A percentile compares a stretch with the other conserved stretches of the same genome.
These are phyloP conservation scores for Novymonas esmeraldas DNA, from an alignment of 208 protist species.

Conservation along the genomic window DNA sequence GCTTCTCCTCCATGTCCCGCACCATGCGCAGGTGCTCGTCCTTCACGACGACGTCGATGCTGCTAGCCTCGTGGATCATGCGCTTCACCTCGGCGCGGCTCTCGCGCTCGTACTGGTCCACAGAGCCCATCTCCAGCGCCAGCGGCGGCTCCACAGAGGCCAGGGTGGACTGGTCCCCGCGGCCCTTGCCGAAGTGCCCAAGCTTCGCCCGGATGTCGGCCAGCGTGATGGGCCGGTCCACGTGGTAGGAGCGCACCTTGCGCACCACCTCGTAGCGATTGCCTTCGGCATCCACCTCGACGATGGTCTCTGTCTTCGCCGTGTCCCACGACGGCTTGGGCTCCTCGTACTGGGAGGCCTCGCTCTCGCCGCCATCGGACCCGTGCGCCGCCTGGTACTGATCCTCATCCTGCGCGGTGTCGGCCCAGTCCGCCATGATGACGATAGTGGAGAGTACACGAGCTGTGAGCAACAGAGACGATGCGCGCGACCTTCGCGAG, in stretches of 20 bases:
- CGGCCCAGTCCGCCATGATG: slow-evolving; percentile 55
- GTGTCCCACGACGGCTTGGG: slow-evolving; percentile 62
- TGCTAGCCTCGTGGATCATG: slow-evolving; percentile 67
- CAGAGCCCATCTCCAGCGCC: slow-evolving; percentile 76
- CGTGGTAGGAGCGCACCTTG: slow-evolving; percentile 68
- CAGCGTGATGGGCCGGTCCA: slow-evolving; percentile 46
- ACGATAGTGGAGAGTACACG: background rate
- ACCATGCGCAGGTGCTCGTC: slow-evolving; percentile 60
- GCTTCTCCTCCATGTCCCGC: slow-evolving; percentile 47
- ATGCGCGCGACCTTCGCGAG: too few relatives aligned
- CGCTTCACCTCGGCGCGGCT: slow-evolving; percentile 78
- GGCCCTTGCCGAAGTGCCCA: slow-evolving; percentile 60
- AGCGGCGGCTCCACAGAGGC: slow-evolving; percentile 71
- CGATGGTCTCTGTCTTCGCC: slow-evolving; percentile 48
- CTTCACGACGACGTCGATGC: slow-evolving; percentile 52
- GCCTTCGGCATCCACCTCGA: slow-evolving; percentile 55
- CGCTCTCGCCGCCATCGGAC: slow-evolving; percentile 33
- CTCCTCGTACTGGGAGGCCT: slow-evolving; percentile 36
- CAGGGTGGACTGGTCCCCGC: slow-evolving; percentile 34
- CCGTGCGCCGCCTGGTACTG: slow-evolving; percentile 31
- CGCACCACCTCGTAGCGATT: slow-evolving; percentile 68
- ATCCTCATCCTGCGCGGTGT: slow-evolving; percentile 61
- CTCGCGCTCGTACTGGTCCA: slow-evolving; percentile 76
- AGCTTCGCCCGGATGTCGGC: slow-evolving; percentile 65
- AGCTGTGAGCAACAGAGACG: background rate